phyloP scores from a whole-genome alignment of 208 protist genomes.

The Wallacemonas sp. region DNA sequence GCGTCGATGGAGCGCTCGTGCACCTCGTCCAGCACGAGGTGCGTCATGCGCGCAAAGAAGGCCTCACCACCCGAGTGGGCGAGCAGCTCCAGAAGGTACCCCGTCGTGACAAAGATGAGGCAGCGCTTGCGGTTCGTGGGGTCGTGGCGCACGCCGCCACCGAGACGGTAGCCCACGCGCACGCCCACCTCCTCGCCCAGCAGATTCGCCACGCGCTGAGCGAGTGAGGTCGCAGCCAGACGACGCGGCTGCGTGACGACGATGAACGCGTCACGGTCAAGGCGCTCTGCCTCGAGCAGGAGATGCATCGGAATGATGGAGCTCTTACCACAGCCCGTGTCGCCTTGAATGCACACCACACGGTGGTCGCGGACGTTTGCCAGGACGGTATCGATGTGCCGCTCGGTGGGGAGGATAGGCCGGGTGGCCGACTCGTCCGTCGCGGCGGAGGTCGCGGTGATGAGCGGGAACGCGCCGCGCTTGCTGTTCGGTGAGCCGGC shows the following conservation, averaged over 20 bases:
- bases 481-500: neutral
- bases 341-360: constrained; percentile 32
- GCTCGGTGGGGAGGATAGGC: constrained; percentile 15
- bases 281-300: constrained; percentile 13
- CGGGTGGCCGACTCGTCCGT: neutral
- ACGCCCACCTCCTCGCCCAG: constrained; percentile 23
- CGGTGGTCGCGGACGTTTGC: constrained; percentile 4
- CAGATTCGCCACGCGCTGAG: constrained; percentile 23
- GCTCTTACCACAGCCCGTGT: constrained; percentile 46
- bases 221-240: constrained; percentile 35
- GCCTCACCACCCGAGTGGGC: constrained; percentile 22
- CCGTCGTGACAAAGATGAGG: constrained; percentile 36
- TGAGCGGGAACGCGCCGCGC: constrained; percentile 9
- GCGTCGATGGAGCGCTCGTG: constrained; percentile 44
- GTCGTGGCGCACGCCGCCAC: constrained; percentile 38
- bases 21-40: constrained; percentile 53
- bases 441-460: neutral
- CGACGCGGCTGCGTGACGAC: constrained; percentile 54
- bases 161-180: constrained; percentile 47
- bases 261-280: constrained; percentile 14
- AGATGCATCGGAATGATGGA: constrained; percentile 45
- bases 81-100: constrained; percentile 32
- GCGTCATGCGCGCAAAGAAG: constrained; percentile 29
- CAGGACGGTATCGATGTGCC: constrained; percentile 19
- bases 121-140: constrained; percentile 15